Base-by-base conservation (phyloP, 1,139 yeast genomes). In the Nakaseomyces kungkrabaensis region DNA sequence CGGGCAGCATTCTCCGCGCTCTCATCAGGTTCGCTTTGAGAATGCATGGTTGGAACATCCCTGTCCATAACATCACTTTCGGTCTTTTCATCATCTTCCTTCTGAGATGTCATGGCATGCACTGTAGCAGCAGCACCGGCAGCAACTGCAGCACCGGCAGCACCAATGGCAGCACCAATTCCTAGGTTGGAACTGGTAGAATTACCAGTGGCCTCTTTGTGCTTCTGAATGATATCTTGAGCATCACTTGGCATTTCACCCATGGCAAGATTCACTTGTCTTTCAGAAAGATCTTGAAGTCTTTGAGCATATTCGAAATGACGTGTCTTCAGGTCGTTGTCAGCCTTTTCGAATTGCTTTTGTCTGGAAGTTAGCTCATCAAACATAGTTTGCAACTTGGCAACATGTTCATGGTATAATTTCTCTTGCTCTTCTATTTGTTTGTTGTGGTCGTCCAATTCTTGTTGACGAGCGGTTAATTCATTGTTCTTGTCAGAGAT, bases 241-340 rank as follows among this genome's bases (percentile, higher is more conserved):
- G 70, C 63, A 47, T 64, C 70, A 11, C 65, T 63, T 11, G 68
- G 65, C 26, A 61, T 34, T 47, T 62, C 61, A 17, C 67, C 66
- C 60, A 62, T 57, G 4, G 64, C 66, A 27, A 62, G 50, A 27
- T 59, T 61, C 61, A 68, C 64, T 54, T 69, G 70, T 51, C 62
- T 68, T 37, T 67, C 69, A 2, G 71, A 59, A 46, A 69, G 60
- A 10, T 65, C 68, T 51, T 70, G 73, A 22, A 68, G 63, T 51
- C 68, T 65, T 46, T 65, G 60, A 29, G 72, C 71, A 51, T 70
- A 69, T 49, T 69, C 71, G 34, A 67, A 53, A 49, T 68, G 69
- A 47, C 68, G 72, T 45, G 62, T 61, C 48, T 68, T 64, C 17
- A 70, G 54, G 13, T 68, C 71, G 31, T 61, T 59, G 50, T 70